These are phyloP conservation scores for Exobasidium cylindrosporum DNA, from an alignment of 1,284 basidiomycete species.

Conservation along the genomic window DNA sequence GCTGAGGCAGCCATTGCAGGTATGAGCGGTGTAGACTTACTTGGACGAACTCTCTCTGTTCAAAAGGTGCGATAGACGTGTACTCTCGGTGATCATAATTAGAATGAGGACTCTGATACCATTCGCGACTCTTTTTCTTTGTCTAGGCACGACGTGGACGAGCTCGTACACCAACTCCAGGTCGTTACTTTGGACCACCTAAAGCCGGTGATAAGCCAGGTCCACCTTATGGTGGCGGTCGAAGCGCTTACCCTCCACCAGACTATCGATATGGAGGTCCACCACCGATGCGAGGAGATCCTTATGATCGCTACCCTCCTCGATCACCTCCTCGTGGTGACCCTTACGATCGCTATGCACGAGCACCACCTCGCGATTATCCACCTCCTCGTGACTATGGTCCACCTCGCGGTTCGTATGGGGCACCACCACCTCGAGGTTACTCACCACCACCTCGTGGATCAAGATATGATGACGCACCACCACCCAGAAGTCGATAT, in stretches of 20 bases:
- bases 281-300: conserved; percentile 19
- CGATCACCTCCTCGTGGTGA: conserved; percentile 50
- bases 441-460: conserved; percentile 30
- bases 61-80: conserved; percentile 83
- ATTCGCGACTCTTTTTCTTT: background rate
- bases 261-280: conserved; percentile 35
- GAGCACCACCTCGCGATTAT: conserved; percentile 45
- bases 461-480: conserved; percentile 30
- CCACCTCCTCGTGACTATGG: conserved; percentile 33
- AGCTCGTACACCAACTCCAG: conserved; percentile 90
- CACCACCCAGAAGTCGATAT: conserved; percentile 29
- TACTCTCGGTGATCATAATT: too few species aligned
- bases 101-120: too few species aligned
- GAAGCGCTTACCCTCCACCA: conserved; percentile 16
- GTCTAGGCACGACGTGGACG: conserved; percentile 82
- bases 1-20: conserved; percentile 83
- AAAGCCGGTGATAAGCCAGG: conserved; percentile 63
- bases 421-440: conserved; percentile 28
- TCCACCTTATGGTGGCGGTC: conserved; percentile 18
- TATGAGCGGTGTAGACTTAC: conserved; percentile 75
- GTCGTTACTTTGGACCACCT: conserved; percentile 86
- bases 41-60: conserved; percentile 79
- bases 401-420: conserved; percentile 26
- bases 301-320: conserved; percentile 43
- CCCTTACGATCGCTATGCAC: conserved; percentile 53